Evolutionary conservation across 2,329 filamentous ascomycete genomes (phyloP).

Genomic region (Xylariaceae sp.): DNA sequence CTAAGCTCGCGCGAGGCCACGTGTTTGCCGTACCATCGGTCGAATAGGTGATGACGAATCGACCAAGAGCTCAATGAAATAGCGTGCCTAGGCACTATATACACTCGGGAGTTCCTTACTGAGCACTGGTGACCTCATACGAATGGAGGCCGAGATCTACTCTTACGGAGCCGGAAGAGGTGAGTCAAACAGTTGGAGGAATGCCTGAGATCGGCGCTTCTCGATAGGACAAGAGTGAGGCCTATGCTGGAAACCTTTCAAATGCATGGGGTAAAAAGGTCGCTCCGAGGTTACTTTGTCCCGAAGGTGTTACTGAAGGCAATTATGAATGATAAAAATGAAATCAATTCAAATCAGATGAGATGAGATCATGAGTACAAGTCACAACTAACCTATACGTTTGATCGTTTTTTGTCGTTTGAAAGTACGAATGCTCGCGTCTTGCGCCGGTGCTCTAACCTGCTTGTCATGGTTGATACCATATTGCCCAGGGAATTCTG

Average conservation of each 20-base stretch:
- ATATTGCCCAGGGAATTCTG: too few relatives aligned
- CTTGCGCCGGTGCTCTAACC: not conserved
- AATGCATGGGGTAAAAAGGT: not conserved
- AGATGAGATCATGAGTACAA: not conserved
- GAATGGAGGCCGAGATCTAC: not conserved
- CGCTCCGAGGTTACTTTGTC: not conserved
- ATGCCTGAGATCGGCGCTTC: not conserved
- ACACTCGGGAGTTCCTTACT: not conserved
- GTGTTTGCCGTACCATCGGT: not conserved
- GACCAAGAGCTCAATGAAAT: not conserved
- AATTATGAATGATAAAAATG: not conserved
- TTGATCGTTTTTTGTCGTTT: not conserved
- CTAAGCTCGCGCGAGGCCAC: not conserved
- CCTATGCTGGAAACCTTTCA: not conserved
- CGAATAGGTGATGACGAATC: not conserved
- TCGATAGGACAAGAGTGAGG: not conserved
- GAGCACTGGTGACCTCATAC: not conserved
- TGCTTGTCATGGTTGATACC: not conserved
- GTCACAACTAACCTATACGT: not conserved
- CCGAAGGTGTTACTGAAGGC: not conserved
- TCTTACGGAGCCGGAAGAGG: not conserved
- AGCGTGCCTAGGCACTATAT: not conserved
- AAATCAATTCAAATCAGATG: not conserved
- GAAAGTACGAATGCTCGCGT: not conserved
- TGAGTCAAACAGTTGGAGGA: not conserved